Evolutionary conservation across 2,329 filamentous ascomycete genomes (phyloP).

Genomic region (Xylogone sp.): DNA sequence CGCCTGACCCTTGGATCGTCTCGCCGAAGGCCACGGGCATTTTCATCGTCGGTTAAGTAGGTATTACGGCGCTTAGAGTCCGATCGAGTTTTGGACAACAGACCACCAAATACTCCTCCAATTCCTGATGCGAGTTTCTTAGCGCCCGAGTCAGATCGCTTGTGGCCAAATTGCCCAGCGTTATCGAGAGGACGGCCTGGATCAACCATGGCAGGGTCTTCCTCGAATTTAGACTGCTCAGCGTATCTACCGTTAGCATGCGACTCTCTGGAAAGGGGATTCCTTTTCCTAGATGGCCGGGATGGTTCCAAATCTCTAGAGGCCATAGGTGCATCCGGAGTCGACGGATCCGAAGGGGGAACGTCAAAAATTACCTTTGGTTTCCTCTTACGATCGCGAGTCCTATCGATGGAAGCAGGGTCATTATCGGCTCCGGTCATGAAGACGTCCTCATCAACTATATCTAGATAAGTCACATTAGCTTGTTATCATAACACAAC

Average conservation of each 20-base stretch:
- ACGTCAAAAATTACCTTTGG: conserved; percentile 37
- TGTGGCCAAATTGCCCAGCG: conserved; percentile 31
- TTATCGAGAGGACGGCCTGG: conserved; percentile 39
- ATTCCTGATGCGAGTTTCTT: conserved; percentile 55
- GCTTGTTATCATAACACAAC: background rate
- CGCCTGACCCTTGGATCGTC: conserved; percentile 33
- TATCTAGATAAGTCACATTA: conserved; percentile 14
- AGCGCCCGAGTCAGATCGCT: conserved; percentile 57
- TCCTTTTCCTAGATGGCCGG: conserved; percentile 16
- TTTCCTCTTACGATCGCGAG: conserved; percentile 35
- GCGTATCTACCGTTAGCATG: conserved; percentile 42
- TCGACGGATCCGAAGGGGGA: conserved; percentile 14
- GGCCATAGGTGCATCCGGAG: conserved; percentile 28
- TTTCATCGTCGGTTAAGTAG: conserved; percentile 48
- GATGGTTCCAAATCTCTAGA: conserved; percentile 22
- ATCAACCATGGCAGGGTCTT: conserved; percentile 58
- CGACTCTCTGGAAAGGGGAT: conserved; percentile 18
- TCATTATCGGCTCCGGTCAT: conserved; percentile 43
- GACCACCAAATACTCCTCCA: conserved; percentile 58
- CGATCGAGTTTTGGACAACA: conserved; percentile 41
- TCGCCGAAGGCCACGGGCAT: conserved; percentile 20
- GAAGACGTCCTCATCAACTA: conserved; percentile 46
- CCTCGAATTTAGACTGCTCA: conserved; percentile 62
- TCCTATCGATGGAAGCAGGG: conserved; percentile 42
- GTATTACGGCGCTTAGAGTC: conserved; percentile 48